Evolutionary conservation across 2,329 filamentous ascomycete genomes (phyloP).

Genomic region (Microcyclosporella mali): DNA sequence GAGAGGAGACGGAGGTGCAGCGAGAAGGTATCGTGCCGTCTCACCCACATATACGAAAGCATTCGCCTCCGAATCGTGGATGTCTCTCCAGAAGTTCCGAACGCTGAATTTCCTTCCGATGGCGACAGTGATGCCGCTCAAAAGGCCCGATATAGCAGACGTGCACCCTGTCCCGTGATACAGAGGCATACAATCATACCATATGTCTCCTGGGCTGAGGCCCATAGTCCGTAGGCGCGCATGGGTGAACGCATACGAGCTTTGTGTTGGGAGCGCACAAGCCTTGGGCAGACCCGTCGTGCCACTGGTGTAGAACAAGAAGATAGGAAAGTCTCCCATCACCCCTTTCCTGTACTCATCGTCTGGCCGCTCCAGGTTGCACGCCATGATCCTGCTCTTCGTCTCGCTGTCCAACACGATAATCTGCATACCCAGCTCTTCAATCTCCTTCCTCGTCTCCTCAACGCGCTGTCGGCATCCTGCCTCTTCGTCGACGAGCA

Average conservation of each 20-base stretch:
- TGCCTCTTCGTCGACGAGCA: constrained; percentile 43
- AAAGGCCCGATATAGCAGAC: constrained; percentile 50
- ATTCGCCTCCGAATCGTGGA: constrained; percentile 61
- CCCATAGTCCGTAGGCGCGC: constrained; percentile 34
- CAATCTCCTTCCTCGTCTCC: constrained; percentile 43
- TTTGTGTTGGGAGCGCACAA: constrained; percentile 52
- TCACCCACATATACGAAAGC: constrained; percentile 74
- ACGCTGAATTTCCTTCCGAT: constrained; percentile 63
- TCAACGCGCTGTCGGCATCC: constrained; percentile 54
- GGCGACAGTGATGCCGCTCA: constrained; percentile 53
- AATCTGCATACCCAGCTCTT: constrained; percentile 53
- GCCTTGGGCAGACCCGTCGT: constrained; percentile 73
- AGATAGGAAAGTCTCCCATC: constrained; percentile 50
- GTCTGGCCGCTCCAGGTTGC: constrained; percentile 47
- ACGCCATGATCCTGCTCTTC: constrained; percentile 43
- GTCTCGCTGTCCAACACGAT: constrained; percentile 47
- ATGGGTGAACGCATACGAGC: constrained; percentile 37
- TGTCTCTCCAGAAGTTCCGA: constrained; percentile 64
- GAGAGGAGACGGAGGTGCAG: constrained; percentile 56
- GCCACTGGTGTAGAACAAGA: constrained; percentile 67
- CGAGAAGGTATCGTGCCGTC: constrained; percentile 66
- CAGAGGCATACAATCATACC: constrained; percentile 71
- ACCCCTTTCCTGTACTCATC: constrained; percentile 52
- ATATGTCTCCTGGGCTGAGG: constrained; percentile 50
- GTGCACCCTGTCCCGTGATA: constrained; percentile 71